phyloP scores from a whole-genome alignment of 768 basidiomycete genomes.

The Psilocybe azurescens region DNA sequence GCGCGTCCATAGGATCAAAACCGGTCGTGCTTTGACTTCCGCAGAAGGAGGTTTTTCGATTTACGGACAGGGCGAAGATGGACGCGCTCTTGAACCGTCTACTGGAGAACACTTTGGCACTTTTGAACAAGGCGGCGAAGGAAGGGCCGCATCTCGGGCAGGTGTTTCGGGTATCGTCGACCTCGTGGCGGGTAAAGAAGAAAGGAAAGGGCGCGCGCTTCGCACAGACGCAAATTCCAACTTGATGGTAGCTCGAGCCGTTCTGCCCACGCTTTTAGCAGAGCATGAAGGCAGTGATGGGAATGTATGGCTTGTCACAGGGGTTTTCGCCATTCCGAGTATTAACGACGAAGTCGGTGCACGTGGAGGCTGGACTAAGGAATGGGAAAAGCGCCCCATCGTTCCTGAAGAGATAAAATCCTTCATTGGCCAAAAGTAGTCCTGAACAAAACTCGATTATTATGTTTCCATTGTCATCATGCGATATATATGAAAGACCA shows the following conservation, averaged over 20 bases:
- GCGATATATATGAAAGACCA: too few relatives aligned
- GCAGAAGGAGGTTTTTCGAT: conserved; percentile 78
- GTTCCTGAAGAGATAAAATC: conserved; percentile 43
- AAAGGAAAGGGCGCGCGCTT: conserved; percentile 46
- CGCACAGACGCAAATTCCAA: conserved; percentile 78
- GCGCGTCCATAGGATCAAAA: conserved; percentile 66
- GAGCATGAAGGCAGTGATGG: conserved; percentile 43
- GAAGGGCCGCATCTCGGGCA: conserved; percentile 59
- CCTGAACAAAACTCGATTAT: background rate
- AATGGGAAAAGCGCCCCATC: conserved; percentile 53
- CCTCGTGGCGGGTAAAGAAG: conserved; percentile 31
- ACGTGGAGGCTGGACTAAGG: conserved; percentile 47
- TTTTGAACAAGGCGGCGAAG: conserved; percentile 49
- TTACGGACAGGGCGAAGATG: conserved; percentile 68
- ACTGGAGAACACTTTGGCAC: conserved; percentile 51
- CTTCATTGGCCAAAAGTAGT: conserved; percentile 1
- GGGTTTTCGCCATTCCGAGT: conserved; percentile 65
- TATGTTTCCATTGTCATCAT: background rate
- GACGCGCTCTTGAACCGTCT: conserved; percentile 59
- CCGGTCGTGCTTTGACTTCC: conserved; percentile 53
- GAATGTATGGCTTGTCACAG: conserved; percentile 67
- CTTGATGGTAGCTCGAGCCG: conserved; percentile 66
- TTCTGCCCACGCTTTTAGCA: conserved; percentile 67
- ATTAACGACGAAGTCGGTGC: conserved; percentile 40
- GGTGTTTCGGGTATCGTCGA: conserved; percentile 70